A percentile compares a stretch with the other conserved stretches of the same genome.
phyloP scores from a whole-genome alignment of 805 yeast genomes.

The Pichia californica region DNA sequence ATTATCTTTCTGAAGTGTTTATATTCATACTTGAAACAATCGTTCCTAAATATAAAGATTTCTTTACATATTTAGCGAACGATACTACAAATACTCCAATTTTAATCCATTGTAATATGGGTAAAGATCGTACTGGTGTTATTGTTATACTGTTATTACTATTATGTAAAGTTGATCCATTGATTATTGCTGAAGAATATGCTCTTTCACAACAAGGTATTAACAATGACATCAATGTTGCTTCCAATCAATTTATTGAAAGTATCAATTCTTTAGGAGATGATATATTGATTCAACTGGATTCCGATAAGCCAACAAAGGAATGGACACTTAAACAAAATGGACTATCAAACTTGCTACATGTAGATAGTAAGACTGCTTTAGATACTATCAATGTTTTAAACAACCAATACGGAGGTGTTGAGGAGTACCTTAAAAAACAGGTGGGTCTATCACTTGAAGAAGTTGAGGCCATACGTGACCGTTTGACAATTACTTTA shows the following conservation, averaged over 20 bases:
- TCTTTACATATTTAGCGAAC: constrained; percentile 54
- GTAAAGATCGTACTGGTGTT: constrained; percentile 82
- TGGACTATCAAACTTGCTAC: constrained; percentile 54
- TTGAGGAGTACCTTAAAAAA: constrained; percentile 39
- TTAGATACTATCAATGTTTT: constrained; percentile 51
- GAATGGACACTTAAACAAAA: constrained; percentile 39
- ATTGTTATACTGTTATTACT: constrained; percentile 60
- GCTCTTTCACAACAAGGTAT: constrained; percentile 68
- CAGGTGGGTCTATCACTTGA: constrained; percentile 37
- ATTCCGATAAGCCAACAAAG: constrained; percentile 12
- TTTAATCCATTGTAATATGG: constrained; percentile 76
- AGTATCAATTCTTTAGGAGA: constrained; percentile 33
- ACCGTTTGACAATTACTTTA: too few relatives aligned
- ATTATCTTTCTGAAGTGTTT: not conserved
- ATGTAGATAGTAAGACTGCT: constrained; percentile 68
- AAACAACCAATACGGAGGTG: constrained; percentile 46
- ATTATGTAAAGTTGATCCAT: constrained; percentile 58
- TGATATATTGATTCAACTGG: not conserved
- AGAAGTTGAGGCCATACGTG: constrained; percentile 26
- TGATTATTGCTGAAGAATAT: constrained; percentile 66
- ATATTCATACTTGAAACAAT: constrained; percentile 50
- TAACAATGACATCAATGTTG: too few relatives aligned
- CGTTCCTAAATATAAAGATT: constrained; percentile 36
- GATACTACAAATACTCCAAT: constrained; percentile 40
- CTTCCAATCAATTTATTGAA: too few relatives aligned